Evolutionary conservation across 495 filamentous ascomycete genomes (phyloP).

Genomic region (Cenococcum geophilum): DNA sequence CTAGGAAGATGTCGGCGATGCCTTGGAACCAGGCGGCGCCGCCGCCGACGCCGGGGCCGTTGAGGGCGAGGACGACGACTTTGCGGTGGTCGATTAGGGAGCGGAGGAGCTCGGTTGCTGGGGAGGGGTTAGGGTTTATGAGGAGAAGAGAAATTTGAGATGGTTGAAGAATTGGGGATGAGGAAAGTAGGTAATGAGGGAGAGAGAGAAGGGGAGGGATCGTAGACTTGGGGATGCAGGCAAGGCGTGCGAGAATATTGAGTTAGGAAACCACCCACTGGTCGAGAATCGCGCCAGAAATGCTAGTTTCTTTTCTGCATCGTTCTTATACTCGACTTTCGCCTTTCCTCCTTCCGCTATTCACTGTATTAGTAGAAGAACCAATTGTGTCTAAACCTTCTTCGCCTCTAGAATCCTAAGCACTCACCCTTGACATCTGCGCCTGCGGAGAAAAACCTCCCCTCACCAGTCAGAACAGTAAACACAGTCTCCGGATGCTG

Average conservation of each 20-base stretch:
- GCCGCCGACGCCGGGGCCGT: constrained; percentile 36
- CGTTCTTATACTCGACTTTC: constrained; percentile 21
- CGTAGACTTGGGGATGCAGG: neutral
- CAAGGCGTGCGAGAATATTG: neutral
- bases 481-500: constrained; percentile 35
- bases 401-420: neutral
- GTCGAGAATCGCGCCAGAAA: constrained; percentile 21
- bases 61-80: constrained; percentile 36
- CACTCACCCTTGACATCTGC: constrained; percentile 33
- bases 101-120: constrained; percentile 34
- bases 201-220: neutral
- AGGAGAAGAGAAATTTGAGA: too few relatives aligned
- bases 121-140: constrained; percentile 2
- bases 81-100: constrained; percentile 38
- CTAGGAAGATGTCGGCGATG: constrained; percentile 34
- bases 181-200: neutral
- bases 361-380: neutral
- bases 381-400: neutral
- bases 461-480: constrained; percentile 35
- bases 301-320: constrained; percentile 31
- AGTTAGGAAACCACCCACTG: constrained; percentile 10
- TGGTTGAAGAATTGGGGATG: constrained; percentile 3
- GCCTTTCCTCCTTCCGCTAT: constrained; percentile 5
- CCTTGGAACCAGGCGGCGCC: constrained; percentile 37
- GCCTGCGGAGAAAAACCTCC: constrained; percentile 36